Base-by-base conservation (phyloP, 495 filamentous ascomycete genomes). In the Parathielavia hyrcaniae region DNA sequence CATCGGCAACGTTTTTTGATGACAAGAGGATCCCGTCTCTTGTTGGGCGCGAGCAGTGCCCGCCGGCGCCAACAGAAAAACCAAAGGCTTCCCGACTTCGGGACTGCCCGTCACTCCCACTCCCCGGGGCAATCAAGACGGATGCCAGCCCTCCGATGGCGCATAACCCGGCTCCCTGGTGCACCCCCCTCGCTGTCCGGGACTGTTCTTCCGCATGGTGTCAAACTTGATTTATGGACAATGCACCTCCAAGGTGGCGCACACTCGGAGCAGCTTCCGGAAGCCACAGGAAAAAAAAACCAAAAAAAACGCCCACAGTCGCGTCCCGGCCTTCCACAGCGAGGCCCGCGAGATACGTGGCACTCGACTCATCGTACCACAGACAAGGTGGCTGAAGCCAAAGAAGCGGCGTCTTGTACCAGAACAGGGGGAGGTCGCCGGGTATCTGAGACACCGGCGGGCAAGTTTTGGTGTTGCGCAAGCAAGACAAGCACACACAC, bases 121-220 rank as follows among this genome's bases (percentile, higher is more conserved):
- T n/a, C n/a, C n/a, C n/a, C n/a, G 38, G 11, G 7, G 35, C 34
- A 22, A 23, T n/a, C 17, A 35, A 32, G 34, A 51, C 9, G 19
- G 20, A 30, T 16, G n/a, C 39, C 50, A 19, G 22, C 22, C 22
- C 22, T 30, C 39, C 39, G 44, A 44, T 44, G 2, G 39, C 39
- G 35, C 50, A 35, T 50, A 50, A 52, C 50, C 50, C 50, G 50
- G 50, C 36, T 40, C 8, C 16, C 12, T 22, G 35, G 36, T 40
- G 26, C 50, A n/a, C 3, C 47, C 47, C 26, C 30, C 45, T n/a
- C 34, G 8, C 6, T 17, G 26, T 26, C 30, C 47, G 11, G 10
- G 32, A 5, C 10, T 46, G 43, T 14, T 30, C 19, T 10, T 12
- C 47, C 12, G 16, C 35, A 16, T 23, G 13, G 2, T 23, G 19